A percentile compares a stretch with the other conserved stretches of the same genome.
phyloP scores from a whole-genome alignment of 306 rosid genomes.

The Delonix regia region DNA sequence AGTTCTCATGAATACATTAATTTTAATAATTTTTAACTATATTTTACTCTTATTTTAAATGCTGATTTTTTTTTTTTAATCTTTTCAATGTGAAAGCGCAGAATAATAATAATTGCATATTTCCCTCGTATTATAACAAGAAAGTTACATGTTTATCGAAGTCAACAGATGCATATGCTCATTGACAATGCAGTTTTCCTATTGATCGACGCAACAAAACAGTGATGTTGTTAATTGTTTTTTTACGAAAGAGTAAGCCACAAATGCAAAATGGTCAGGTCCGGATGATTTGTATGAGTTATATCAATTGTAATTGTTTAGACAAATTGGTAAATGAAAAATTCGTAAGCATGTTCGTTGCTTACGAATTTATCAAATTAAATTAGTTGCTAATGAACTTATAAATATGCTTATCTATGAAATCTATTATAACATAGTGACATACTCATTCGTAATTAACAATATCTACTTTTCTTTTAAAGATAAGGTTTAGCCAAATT shows the following conservation, averaged over 20 bases:
- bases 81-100: no score
- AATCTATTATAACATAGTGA: no score
- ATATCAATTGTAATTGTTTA: background rate
- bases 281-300: background rate
- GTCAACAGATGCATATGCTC: background rate
- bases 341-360: no score
- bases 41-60: no score
- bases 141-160: background rate
- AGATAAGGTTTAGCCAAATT: background rate
- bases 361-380: no score
- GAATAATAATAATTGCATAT: no score
- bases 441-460: no score
- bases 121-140: background rate
- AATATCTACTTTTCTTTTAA: no score
- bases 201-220: background rate
- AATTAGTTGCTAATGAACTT: background rate
- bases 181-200: background rate
- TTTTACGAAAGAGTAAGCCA: background rate
- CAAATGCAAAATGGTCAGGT: background rate
- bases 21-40: no score
- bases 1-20: no score
- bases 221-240: background rate
- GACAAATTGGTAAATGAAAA: background rate
- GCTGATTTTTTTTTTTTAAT: no score
- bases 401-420: no score